These are phyloP conservation scores for Colletotrichum truncatum DNA, from an alignment of 2,329 filamentous ascomycete genomes.

Conservation along the genomic window DNA sequence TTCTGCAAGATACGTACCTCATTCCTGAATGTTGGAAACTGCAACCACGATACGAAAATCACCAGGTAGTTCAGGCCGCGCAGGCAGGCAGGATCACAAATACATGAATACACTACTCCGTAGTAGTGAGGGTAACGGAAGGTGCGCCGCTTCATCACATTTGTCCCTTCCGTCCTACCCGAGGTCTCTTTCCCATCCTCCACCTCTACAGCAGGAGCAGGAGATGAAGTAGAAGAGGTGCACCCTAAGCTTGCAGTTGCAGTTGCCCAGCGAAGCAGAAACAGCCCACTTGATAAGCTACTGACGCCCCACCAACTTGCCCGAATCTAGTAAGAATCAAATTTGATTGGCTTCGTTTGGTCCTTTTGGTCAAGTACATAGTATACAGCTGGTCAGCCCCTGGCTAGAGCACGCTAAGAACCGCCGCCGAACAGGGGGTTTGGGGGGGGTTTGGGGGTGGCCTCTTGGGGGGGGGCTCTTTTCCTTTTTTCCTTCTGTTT, in stretches of 20 bases:
- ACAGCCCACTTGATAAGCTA: not conserved
- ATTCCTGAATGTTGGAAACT: too few relatives aligned
- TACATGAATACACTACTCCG: too few relatives aligned
- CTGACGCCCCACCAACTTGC: not conserved
- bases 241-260: not conserved
- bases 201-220: not conserved
- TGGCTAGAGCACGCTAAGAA: conserved; percentile 19
- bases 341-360: not conserved
- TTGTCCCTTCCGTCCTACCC: conserved; percentile 12
- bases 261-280: conserved; percentile 8
- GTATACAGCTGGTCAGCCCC: conserved; percentile 17
- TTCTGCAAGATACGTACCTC: not conserved
- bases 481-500: not conserved
- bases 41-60: too few relatives aligned
- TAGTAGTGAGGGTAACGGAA: too few relatives aligned
- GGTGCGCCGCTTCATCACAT: not conserved
- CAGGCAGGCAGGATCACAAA: not conserved
- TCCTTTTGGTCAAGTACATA: not conserved
- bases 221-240: not conserved
- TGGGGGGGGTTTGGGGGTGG: not conserved
- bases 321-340: not conserved
- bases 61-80: too few relatives aligned
- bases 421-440: conserved; percentile 1
- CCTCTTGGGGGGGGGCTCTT: not conserved
- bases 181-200: too few relatives aligned